Percentiles rank a stretch among this genome's conserved stretches.
phyloP scores from a whole-genome alignment of 1,284 basidiomycete genomes.

The Rhodotorula sp. region DNA sequence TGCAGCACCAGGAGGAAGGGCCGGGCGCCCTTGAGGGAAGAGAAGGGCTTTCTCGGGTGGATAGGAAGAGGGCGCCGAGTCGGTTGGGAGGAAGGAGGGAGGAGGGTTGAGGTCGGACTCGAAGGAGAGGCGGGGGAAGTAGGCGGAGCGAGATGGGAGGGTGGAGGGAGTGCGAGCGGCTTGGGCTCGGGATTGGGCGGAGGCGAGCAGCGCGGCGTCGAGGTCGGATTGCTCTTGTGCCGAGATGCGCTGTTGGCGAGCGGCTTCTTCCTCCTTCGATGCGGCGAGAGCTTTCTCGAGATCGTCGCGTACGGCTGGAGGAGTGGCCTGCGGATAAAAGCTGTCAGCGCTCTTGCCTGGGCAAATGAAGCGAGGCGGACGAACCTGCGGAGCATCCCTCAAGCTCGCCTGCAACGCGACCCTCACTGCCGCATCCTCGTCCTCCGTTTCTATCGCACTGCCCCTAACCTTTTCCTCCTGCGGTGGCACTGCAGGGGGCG shows the following conservation, averaged over 20 bases:
- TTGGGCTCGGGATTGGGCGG: not conserved
- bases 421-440: conserved; percentile 6
- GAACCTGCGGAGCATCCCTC: not conserved
- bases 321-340: not conserved
- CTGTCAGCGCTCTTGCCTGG: too few relatives aligned
- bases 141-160: too few relatives aligned
- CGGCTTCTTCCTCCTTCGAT: conserved; percentile 7
- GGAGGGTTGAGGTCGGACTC: not conserved
- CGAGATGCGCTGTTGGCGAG: not conserved
- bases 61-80: conserved; percentile 9
- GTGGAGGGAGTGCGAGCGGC: not conserved
- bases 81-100: conserved; percentile 6
- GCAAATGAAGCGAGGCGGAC: not conserved
- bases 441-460: not conserved
- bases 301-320: not conserved
- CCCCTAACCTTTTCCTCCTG: not conserved
- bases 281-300: not conserved
- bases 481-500: too few relatives aligned
- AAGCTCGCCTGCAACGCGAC: conserved; percentile 11
- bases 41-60: conserved; percentile 14
- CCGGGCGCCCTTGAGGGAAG: conserved; percentile 12
- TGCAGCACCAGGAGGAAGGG: conserved; percentile 26
- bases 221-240: conserved; percentile 16
- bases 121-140: not conserved
- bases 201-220: not conserved